Evolutionary conservation across 148 eudicot genomes (phyloP).

Genomic region (Heliosperma pusillum): DNA sequence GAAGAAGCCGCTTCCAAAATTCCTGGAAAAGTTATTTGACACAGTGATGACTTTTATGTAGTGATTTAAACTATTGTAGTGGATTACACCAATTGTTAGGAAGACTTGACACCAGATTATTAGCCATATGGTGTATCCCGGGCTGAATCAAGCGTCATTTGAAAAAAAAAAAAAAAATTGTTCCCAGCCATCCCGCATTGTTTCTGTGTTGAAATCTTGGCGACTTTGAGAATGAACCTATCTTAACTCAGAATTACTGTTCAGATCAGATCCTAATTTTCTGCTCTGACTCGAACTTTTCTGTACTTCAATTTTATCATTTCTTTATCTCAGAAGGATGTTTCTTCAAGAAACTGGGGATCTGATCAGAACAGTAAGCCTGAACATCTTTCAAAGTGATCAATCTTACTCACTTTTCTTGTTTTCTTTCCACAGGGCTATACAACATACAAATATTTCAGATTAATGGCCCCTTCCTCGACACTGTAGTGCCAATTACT

Average conservation of each 20-base stretch:
- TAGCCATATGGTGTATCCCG: neutral
- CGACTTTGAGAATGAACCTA: neutral
- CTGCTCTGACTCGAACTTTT: neutral
- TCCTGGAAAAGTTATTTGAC: neutral
- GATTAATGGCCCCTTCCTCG: neutral
- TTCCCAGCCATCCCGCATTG: neutral
- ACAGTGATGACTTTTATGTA: neutral
- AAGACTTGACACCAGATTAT: neutral
- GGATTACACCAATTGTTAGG: neutral
- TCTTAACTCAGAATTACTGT: neutral
- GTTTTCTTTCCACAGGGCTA: neutral
- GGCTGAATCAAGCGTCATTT: neutral
- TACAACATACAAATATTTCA: neutral
- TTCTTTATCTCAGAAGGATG: neutral
- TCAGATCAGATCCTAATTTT: neutral
- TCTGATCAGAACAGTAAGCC: neutral
- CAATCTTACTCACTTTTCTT: neutral
- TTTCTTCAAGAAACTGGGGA: neutral
- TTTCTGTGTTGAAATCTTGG: neutral
- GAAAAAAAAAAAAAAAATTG: neutral
- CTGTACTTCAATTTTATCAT: neutral
- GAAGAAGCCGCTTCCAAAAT: neutral
- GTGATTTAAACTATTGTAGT: neutral
- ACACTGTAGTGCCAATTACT: neutral
- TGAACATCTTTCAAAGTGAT: neutral